Base-by-base conservation (phyloP, 148 eudicot species). In the Persicaria maculosa region DNA sequence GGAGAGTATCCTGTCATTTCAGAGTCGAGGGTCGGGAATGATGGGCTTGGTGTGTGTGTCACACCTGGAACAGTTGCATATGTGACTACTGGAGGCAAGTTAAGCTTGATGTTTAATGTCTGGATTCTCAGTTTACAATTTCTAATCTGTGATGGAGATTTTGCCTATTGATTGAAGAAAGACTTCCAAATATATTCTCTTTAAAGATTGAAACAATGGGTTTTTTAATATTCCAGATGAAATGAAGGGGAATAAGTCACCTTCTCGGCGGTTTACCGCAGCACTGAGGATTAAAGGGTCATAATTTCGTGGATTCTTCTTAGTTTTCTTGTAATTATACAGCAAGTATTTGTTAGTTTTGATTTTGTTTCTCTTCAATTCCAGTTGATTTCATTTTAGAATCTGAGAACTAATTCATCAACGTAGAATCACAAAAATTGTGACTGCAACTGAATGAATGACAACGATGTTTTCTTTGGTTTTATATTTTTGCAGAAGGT, bases 1-100 rank as follows among this genome's bases (percentile, higher is more conserved):
- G 98, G 98, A 45, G 97, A 83, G 59, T 93, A 93, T 80, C 92
- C 94, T 8, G 79, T 93, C 20, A 88, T 93, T 59, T 83, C 91
- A 14, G 98, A 93, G 80, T 93, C 97, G 40, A 89, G 98, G 79
- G 98, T 97, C 16, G 98, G 98, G 65, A 88, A 85, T 77, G 98
- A 91, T 82, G 98, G 86, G 22, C 75, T 87, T 76, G 94, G 87
- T 61, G 88, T 88, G 74, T 85, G 90, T 54, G 88, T 93, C 72
- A 86, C 84, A 58, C 87, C 96, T 71, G 96, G 96, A 85, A 84
- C 89, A 73, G 88, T 89, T 77, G 96, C 98, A 4, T 93, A 93
- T 79, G 96, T 93, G 45, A 93, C 98, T 7, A 93, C 98, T 50
- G 98, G 98, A 81, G 96, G 98, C 84, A 77, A 72, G 80, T 75